Evolutionary conservation across 306 rosid genomes (phyloP).

Genomic region (Psophocarpus tetragonolobus): DNA sequence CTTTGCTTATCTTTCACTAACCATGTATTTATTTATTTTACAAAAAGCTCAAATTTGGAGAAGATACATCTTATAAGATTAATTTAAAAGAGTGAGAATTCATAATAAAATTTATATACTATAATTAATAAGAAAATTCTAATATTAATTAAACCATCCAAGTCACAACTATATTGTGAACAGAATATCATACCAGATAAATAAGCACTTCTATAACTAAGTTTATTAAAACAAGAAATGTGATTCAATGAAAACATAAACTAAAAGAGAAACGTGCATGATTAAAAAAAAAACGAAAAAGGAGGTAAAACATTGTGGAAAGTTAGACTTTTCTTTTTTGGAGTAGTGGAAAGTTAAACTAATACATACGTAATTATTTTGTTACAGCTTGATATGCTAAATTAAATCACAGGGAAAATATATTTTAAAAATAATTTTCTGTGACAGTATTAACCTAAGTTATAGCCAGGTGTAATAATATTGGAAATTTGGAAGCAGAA

Average conservation of each 20-base stretch:
- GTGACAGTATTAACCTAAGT: background rate
- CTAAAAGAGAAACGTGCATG: background rate
- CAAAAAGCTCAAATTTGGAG: no score
- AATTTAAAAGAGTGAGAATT: no score
- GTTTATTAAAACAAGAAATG: background rate
- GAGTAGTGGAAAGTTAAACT: background rate
- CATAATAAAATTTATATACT: no score
- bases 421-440: background rate
- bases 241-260: no score
- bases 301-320: no score
- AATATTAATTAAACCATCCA: no score
- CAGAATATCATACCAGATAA: no score
- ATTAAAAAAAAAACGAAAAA: background rate
- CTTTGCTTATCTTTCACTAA: background rate
- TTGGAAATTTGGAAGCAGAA: background rate
- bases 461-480: background rate
- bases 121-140: no score
- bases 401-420: background rate
- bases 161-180: no score
- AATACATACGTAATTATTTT: background rate
- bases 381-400: background rate
- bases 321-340: no score
- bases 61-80: no score
- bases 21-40: no score
- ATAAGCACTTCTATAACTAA: background rate